phyloP scores from a whole-genome alignment of 2,329 filamentous ascomycete genomes.

The Aspergillus novofumigatus region DNA sequence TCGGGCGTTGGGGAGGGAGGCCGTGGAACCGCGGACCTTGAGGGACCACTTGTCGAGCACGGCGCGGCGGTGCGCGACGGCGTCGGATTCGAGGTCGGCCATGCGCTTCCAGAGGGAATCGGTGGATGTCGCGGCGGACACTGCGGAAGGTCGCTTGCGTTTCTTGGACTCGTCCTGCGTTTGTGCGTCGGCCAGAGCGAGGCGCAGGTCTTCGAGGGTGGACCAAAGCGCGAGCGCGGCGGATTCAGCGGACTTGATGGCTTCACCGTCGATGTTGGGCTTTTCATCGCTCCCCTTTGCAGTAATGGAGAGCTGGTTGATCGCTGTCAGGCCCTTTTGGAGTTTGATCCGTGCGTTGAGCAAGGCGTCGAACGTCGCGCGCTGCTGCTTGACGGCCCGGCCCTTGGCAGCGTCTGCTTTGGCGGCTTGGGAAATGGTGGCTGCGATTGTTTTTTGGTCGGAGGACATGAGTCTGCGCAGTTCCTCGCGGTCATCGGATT shows the following conservation, averaged over 20 bases:
- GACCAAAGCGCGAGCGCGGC: conserved; percentile 83
- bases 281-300: conserved; percentile 37
- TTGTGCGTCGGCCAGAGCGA: conserved; percentile 36
- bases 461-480: conserved; percentile 65
- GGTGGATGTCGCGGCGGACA: conserved; percentile 50
- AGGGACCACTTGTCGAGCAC: conserved; percentile 86
- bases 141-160: conserved; percentile 49
- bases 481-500: conserved; percentile 49
- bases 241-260: conserved; percentile 74
- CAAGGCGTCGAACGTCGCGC: conserved; percentile 79
- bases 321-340: conserved; percentile 81
- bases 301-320: conserved; percentile 64
- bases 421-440: conserved; percentile 62
- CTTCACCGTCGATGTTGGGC: conserved; percentile 30
- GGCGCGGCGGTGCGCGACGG: conserved; percentile 60
- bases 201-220: conserved; percentile 51
- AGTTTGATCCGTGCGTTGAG: conserved; percentile 87
- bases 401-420: conserved; percentile 81
- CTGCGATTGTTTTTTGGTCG: conserved; percentile 62
- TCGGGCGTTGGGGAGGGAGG: conserved; percentile 53
- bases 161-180: conserved; percentile 32
- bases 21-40: conserved; percentile 59
- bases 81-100: conserved; percentile 59
- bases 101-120: conserved; percentile 70
- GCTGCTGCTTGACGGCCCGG: conserved; percentile 77